Evolutionary conservation across 163 green algal species (phyloP), one percentile per base, ranked within the genome.

Genomic region (Picocystis sp.): DNA sequence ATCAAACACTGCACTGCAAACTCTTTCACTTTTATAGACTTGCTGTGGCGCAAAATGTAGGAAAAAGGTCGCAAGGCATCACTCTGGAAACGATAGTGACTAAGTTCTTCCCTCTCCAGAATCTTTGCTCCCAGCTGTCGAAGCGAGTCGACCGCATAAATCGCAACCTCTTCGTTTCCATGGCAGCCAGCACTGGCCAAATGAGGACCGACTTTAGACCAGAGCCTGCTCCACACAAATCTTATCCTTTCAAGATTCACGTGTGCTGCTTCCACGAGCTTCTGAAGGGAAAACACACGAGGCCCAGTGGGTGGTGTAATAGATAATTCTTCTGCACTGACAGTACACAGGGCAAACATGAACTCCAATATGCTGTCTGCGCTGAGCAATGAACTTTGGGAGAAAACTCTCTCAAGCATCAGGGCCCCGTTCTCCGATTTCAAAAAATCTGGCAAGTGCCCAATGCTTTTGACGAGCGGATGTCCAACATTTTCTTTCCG

Each of bases 211-310:
- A 47, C 19, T 15, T 35, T 25, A 11, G 33, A 22, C 53, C 53
- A 59, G 43, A 59, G 53, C 13, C 53, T 44, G 3, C 21, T 33
- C 53, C 53, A 59, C 3, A 56, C 34, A 23, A 59, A 34, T 23
- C 53, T 44, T 29, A 59, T 59, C n/a, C 53, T 44, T 5, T 56
- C 34, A 10, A 59, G 10, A 34, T 59, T 59, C 22, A 53, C 11
- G 1, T 59, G 6, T 35, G 41, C 53, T 15, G 17, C 22, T 45
- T 59, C 53, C 17, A 59, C 53, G 34, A 59, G 29, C 53, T 47
- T 56, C n/a, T 45, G 34, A 21, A 59, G 34, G n/a, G 21, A 56
- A 29, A 59, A 38, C 21, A 59, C 22, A 11, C 41, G 25, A 3
- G 41, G 34, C 8, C 34, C 53, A 1, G 14, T 23, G 34, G 41